Conservation (phyloP, 768 basidiomycete genomes). For the Mycena amicta region DNA sequence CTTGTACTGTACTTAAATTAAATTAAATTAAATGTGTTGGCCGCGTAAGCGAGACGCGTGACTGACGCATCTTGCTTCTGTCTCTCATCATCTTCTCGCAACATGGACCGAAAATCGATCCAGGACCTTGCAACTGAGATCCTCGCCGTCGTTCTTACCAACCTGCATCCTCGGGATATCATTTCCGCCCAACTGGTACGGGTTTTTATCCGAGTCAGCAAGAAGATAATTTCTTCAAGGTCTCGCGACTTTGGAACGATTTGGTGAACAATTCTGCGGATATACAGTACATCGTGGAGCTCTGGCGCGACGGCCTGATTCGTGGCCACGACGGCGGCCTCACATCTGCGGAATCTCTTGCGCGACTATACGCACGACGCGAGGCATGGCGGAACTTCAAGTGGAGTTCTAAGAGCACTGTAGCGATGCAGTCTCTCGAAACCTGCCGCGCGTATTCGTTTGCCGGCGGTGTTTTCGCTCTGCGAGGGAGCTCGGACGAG, state of each 20-base stretch:
- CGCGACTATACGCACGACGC: not conserved
- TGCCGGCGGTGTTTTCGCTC: not conserved
- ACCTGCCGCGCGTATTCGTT: conserved; percentile 10
- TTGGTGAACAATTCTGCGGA: conserved; percentile 1
- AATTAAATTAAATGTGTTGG: too few relatives aligned
- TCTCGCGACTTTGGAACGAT: conserved; percentile 1
- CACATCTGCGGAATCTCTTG: conserved; percentile 1
- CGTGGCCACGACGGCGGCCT: not conserved
- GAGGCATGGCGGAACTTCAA: conserved; percentile 4
- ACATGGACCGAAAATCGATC: not conserved
- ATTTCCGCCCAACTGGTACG: not conserved
- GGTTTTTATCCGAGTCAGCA: not conserved
- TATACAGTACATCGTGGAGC: conserved; percentile 6
- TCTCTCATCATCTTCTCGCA: not conserved
- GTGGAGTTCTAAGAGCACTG: not conserved
- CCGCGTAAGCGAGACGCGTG: too few relatives aligned
- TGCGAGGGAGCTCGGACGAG: not conserved
- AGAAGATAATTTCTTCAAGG: not conserved
- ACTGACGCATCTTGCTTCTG: too few relatives aligned
- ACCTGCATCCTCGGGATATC: conserved; percentile 1
- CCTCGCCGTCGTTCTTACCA: conserved; percentile 1
- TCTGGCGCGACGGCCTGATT: conserved; percentile 10
- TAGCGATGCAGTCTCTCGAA: not conserved
- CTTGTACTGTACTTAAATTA: too few relatives aligned
- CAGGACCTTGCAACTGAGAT: conserved; percentile 1